These are phyloP conservation scores for Cucurbitaria berberidis DNA, from an alignment of 2,329 filamentous ascomycete genomes.

Conservation along the genomic window DNA sequence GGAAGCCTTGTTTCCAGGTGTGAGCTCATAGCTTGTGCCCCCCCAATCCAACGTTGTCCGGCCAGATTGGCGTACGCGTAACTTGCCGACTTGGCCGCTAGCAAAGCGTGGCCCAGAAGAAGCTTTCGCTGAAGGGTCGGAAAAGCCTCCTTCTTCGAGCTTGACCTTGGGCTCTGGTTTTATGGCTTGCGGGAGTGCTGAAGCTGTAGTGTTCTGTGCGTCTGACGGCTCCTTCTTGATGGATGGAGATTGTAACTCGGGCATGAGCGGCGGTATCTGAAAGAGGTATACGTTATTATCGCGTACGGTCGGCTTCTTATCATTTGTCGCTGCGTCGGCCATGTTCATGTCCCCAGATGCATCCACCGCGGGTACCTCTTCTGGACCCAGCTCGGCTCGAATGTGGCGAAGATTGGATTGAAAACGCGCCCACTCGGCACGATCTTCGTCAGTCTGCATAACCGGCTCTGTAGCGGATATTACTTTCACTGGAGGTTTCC, in stretches of 20 bases:
- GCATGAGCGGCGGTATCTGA: conserved; percentile 68
- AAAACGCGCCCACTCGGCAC: conserved; percentile 57
- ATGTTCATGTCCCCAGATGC: conserved; percentile 52
- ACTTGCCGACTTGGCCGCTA: conserved; percentile 64
- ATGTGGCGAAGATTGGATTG: conserved; percentile 56
- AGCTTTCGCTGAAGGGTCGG: conserved; percentile 19
- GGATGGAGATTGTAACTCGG: conserved; percentile 57
- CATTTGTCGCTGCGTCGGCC: conserved; percentile 28
- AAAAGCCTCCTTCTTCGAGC: conserved; percentile 37
- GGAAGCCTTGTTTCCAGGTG: conserved; percentile 61
- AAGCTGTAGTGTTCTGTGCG: conserved; percentile 10
- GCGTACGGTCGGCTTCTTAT: conserved; percentile 42
- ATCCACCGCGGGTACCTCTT: conserved; percentile 41
- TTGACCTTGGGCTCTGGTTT: conserved; percentile 38
- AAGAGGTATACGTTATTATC: conserved; percentile 66
- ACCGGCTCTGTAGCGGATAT: conserved; percentile 45
- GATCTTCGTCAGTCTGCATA: conserved; percentile 61
- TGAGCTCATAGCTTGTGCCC: conserved; percentile 63
- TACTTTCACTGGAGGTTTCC: conserved; percentile 30
- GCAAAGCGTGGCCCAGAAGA: conserved; percentile 49
- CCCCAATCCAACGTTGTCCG: conserved; percentile 68
- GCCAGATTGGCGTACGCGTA: conserved; percentile 67
- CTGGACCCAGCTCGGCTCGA: conserved; percentile 54
- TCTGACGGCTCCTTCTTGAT: conserved; percentile 40
- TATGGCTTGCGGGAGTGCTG: conserved; percentile 6